These are phyloP conservation scores for Poterioochromonas sp. DNA, from an alignment of 352 stramenopile genomes.

Conservation along the genomic window DNA sequence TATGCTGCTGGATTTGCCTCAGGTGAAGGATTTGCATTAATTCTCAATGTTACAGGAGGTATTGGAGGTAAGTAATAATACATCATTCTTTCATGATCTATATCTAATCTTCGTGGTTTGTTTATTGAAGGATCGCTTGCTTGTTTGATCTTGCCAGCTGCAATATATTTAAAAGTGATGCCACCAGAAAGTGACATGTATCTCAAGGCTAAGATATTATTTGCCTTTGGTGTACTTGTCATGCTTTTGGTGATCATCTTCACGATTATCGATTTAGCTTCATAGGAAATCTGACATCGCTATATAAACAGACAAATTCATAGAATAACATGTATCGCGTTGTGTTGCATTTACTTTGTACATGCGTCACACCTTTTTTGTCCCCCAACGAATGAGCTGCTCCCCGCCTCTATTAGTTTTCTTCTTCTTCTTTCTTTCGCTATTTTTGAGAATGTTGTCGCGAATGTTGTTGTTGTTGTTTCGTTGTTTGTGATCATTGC, in stretches of 20 bases:
- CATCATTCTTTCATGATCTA: background rate
- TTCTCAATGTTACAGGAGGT: conserved; percentile 13
- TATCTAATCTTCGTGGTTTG: background rate
- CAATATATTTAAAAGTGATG: conserved; percentile 23
- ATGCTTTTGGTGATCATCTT: conserved; percentile 4
- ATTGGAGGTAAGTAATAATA: conserved; percentile 20
- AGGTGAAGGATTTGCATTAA: conserved; percentile 9
- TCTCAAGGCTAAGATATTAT: background rate
- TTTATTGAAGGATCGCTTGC: background rate
- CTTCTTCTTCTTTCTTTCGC: too few relatives aligned
- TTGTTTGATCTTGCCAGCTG: conserved; percentile 1
- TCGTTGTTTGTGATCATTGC: too few relatives aligned
- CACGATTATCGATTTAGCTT: too few relatives aligned
- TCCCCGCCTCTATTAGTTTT: too few relatives aligned
- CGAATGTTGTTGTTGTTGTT: too few relatives aligned
- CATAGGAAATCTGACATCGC: too few relatives aligned
- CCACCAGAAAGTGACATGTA: background rate
- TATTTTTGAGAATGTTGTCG: too few relatives aligned
- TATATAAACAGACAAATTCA: too few relatives aligned
- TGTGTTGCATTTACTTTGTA: too few relatives aligned
- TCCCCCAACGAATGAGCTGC: too few relatives aligned
- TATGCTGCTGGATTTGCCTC: background rate
- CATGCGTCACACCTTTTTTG: too few relatives aligned
- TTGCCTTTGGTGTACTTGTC: background rate
- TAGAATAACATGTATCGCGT: too few relatives aligned